Conservation (phyloP, 1,284 basidiomycete genomes). For the Fomitopsis schrenkii region DNA sequence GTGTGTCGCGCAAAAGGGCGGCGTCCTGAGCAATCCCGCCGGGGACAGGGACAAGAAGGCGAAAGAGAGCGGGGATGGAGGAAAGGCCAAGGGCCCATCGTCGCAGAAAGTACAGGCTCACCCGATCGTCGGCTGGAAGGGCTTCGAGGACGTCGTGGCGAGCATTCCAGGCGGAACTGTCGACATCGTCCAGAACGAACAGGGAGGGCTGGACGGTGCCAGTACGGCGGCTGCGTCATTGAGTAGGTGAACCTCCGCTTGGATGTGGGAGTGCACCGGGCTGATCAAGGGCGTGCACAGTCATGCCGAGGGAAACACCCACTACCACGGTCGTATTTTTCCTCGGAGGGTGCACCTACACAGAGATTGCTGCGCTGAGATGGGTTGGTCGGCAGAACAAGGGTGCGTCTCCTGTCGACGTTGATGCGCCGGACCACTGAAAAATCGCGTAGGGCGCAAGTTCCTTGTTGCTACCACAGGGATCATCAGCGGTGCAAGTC, state of each 20-base stretch:
- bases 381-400: constrained; percentile 84
- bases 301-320: constrained; percentile 45
- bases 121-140: constrained; percentile 93
- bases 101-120: constrained; percentile 69
- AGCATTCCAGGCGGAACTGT: constrained; percentile 83
- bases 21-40: constrained; percentile 72
- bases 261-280: neutral
- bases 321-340: constrained; percentile 94
- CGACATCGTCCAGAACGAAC: constrained; percentile 66
- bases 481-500: constrained; percentile 73
- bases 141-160: constrained; percentile 87
- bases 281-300: constrained; percentile 25
- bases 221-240: constrained; percentile 33
- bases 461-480: constrained; percentile 89
- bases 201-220: constrained; percentile 28
- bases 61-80: constrained; percentile 35
- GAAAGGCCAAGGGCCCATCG: constrained; percentile 25
- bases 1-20: constrained; percentile 87
- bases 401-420: constrained; percentile 41
- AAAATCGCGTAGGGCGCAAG: constrained; percentile 54
- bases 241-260: constrained; percentile 34
- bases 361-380: constrained; percentile 91
- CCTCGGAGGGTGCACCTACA: constrained; percentile 97
- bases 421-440: neutral
- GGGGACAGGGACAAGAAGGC: constrained; percentile 49